Conservation (phyloP, 345 rosid species). For the Populus davidiana region DNA sequence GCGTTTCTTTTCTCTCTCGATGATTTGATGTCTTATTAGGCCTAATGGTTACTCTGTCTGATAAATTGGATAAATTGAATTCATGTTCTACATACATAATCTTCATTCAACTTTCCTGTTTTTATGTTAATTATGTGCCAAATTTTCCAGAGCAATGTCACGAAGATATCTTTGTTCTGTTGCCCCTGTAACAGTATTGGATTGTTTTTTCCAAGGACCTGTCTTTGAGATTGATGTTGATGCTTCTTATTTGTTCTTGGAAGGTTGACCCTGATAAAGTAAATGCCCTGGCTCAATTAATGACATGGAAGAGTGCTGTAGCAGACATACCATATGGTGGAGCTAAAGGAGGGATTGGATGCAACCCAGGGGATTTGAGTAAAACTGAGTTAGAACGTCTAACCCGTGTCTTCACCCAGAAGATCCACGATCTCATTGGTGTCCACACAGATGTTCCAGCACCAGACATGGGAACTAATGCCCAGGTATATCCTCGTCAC, state of each 20-base stretch:
- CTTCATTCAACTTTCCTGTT: neutral
- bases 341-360: slow-evolving; percentile 96
- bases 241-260: slow-evolving; percentile 2
- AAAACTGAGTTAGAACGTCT: slow-evolving; percentile 77
- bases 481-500: slow-evolving; percentile 47
- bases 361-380: slow-evolving; percentile 64
- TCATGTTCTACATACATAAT: too few relatives aligned
- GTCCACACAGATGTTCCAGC: slow-evolving; percentile 95
- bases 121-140: neutral
- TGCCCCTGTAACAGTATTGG: neutral
- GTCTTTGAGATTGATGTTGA: slow-evolving; percentile 1
- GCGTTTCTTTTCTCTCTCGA: neutral
- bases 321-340: slow-evolving; percentile 96
- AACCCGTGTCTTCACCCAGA: slow-evolving; percentile 98
- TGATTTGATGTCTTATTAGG: neutral
- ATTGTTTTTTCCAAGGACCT: neutral
- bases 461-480: slow-evolving; percentile 94
- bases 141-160: neutral
- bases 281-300: slow-evolving; percentile 86
- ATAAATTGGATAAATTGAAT: too few relatives aligned
- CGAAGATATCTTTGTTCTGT: neutral
- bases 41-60: neutral
- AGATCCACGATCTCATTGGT: slow-evolving; percentile 94
- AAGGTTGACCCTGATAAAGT: slow-evolving; percentile 98
- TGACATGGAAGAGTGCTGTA: slow-evolving; percentile 99